Conservation (phyloP, 495 filamentous ascomycete species). For the Hypomontagnella submonticulosa region DNA sequence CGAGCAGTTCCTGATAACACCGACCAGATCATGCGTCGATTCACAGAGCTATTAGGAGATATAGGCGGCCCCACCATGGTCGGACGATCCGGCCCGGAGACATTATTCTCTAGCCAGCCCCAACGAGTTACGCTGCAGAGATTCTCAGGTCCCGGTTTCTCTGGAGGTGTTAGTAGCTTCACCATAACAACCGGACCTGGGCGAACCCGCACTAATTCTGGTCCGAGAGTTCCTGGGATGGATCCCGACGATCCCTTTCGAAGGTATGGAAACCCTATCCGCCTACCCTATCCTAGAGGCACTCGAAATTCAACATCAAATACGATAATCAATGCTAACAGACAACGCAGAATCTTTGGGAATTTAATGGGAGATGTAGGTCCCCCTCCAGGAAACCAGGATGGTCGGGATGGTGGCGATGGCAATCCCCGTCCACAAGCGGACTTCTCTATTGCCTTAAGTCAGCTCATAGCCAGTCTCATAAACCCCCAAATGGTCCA, state of each 20-base stretch:
- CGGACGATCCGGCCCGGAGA: constrained; percentile 46
- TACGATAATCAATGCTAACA: constrained; percentile 10
- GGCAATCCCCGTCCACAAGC: constrained; percentile 31
- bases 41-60: constrained; percentile 53
- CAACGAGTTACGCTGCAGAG: constrained; percentile 42
- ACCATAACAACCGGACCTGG: constrained; percentile 47
- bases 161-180: constrained; percentile 46
- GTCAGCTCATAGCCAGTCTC: constrained; percentile 61
- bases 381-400: constrained; percentile 28
- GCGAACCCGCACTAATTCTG: constrained; percentile 16
- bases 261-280: constrained; percentile 32
- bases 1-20: constrained; percentile 35
- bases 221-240: constrained; percentile 1
- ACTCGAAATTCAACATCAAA: background rate
- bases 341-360: constrained; percentile 29
- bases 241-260: constrained; percentile 44
- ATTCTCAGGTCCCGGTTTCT: constrained; percentile 41
- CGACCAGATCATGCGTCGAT: constrained; percentile 56
- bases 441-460: constrained; percentile 48
- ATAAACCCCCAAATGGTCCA: constrained; percentile 68
- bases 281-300: background rate
- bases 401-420: constrained; percentile 29
- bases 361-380: constrained; percentile 30
- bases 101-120: constrained; percentile 29
- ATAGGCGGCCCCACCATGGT: constrained; percentile 32